phyloP scores from a whole-genome alignment of 805 yeast species.

The Jamesozyma lodderae region DNA sequence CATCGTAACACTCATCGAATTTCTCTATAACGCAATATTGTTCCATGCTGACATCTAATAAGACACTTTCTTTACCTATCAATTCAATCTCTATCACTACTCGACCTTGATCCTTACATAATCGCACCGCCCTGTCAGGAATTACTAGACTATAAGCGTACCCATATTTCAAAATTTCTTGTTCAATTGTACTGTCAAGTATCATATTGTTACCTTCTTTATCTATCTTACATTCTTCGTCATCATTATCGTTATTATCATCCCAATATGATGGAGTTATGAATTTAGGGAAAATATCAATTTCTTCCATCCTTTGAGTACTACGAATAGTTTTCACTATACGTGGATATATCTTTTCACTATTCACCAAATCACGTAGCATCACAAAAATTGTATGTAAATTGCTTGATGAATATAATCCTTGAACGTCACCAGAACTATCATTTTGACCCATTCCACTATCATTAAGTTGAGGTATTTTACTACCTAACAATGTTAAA shows the following conservation, averaged over 20 bases:
- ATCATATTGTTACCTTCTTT: neutral
- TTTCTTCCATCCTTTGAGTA: constrained; percentile 16
- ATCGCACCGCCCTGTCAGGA: constrained; percentile 48
- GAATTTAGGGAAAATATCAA: constrained; percentile 45
- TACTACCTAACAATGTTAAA: constrained; percentile 14
- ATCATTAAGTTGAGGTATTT: constrained; percentile 5
- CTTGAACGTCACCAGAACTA: neutral
- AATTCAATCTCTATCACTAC: constrained; percentile 53
- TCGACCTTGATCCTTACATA: constrained; percentile 51
- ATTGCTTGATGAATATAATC: no score
- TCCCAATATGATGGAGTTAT: constrained; percentile 84
- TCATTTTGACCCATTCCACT: neutral
- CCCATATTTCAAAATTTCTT: constrained; percentile 30
- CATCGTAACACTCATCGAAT: constrained; percentile 15
- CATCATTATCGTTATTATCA: neutral
- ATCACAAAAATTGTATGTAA: no score
- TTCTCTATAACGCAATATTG: constrained; percentile 8
- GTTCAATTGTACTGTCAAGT: no score
- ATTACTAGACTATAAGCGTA: constrained; percentile 36
- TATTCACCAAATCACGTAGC: constrained; percentile 22
- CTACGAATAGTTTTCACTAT: constrained; percentile 19
- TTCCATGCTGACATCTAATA: neutral
- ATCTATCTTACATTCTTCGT: neutral
- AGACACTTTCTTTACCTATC: constrained; percentile 25
- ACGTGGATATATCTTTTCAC: constrained; percentile 37